Evolutionary conservation across 352 stramenopile genomes (phyloP), one percentile per base, ranked within the genome.

Genomic region (Globisporangium nagaii): DNA sequence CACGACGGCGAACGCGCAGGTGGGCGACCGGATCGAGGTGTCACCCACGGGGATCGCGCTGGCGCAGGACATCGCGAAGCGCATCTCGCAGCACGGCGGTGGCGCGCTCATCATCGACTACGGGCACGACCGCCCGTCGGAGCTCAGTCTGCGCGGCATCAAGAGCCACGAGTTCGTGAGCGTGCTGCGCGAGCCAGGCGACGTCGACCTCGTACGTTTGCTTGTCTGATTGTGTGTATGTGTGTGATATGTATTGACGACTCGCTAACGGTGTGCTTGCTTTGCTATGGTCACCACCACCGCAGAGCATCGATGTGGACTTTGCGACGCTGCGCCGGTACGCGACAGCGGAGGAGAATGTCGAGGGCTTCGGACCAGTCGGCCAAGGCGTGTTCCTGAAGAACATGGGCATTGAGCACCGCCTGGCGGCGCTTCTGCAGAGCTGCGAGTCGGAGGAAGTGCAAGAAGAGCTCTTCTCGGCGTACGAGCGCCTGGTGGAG

Each of bases 21-120:
- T 87, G 17, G 92, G 91, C 25, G 87, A 97, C 49, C 84, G 89
- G 41, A 89, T 98, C 40, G 95, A 98, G 76, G 94, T 98, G 55
- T 97, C 88, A 68, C 93, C 94, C 4, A 80, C 96, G 58, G 89
- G 88, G 20, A 86, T 98, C 22, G 77, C 94, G 6, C 66, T 98
- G 20, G 79, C 87, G 17, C 89, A 98, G 63, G 93, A 98, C 62
- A 88, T 98, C 53, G 82, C 90, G 17, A 86, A 86, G 60, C 75
- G 88, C 17, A 76, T 98, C 24, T 71, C 85, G 34, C 73, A 87
- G 41, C 79, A 84, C 42, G 74, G 90, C 22, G 95, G 93, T 22
- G 83, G 77, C 11, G 93, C 93, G 15, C 61, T 98, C 4, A 88
- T 98, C 32, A 79, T 98, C 51, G 95, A 98, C 73, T 98, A 98